These are phyloP conservation scores for Tillandsia leiboldiana DNA, from an alignment of 176 grass and related monocot species.

Conservation along the genomic window DNA sequence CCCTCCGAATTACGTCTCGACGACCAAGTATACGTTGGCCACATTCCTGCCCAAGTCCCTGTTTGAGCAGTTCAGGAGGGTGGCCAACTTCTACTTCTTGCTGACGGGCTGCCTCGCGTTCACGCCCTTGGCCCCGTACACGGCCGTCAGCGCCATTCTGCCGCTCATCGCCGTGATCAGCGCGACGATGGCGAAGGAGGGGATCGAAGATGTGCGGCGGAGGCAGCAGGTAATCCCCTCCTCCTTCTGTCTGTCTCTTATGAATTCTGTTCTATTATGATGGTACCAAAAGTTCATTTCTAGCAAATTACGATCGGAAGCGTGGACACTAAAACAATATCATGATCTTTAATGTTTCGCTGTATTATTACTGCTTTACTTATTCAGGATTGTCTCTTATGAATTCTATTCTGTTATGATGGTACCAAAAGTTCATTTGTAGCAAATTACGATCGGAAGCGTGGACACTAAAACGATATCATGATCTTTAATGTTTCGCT, in stretches of 20 bases:
- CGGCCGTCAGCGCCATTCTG: slow-evolving; percentile 45
- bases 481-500: no score
- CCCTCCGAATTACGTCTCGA: slow-evolving; percentile 50
- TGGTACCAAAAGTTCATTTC: no score
- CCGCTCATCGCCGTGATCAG: slow-evolving; percentile 62
- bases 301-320: no score
- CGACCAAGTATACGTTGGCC: slow-evolving; percentile 62
- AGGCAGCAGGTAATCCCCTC: slow-evolving; percentile 58
- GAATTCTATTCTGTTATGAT: no score
- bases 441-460: no score
- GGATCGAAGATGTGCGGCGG: slow-evolving; percentile 84
- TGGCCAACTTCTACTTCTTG: slow-evolving; percentile 95
- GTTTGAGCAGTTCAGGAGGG: slow-evolving; percentile 98
- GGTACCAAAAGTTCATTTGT: no score
- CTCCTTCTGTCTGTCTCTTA: neutral
- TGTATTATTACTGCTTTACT: neutral
- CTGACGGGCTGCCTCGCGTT: slow-evolving; percentile 66
- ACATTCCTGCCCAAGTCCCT: slow-evolving; percentile 92
- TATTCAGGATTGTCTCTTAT: slow-evolving; percentile 40
- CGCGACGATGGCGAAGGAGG: slow-evolving; percentile 89
- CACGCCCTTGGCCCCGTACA: slow-evolving; percentile 68
- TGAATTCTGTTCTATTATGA: no score
- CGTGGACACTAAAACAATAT: no score
- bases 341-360: no score
- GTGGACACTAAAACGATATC: no score